phyloP scores from a whole-genome alignment of 1,284 basidiomycete genomes.

The Moesziomyces sp. region DNA sequence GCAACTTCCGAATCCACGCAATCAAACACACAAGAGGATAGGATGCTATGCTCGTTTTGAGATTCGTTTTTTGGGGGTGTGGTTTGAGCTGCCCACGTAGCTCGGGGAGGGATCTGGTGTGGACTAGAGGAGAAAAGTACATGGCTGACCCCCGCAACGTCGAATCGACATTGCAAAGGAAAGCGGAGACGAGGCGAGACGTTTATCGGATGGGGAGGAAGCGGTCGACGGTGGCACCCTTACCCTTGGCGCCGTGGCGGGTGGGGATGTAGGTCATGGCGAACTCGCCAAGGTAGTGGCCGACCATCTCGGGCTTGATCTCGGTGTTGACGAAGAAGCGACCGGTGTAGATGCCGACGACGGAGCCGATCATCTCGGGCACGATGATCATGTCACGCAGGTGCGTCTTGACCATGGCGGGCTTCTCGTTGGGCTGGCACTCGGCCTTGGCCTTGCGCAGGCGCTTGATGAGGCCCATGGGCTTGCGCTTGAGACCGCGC shows the following conservation, averaged over 20 bases:
- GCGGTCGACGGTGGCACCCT: constrained; percentile 82
- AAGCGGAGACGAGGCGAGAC: background rate
- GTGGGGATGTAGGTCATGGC: constrained; percentile 92
- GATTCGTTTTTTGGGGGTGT: constrained; percentile 28
- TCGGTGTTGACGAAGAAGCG: constrained; percentile 73
- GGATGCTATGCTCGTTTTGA: constrained; percentile 41
- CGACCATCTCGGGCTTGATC: constrained; percentile 99
- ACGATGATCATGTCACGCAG: constrained; percentile 99
- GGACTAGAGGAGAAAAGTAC: constrained; percentile 24
- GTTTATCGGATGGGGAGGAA: constrained; percentile 75
- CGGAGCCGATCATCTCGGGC: constrained; percentile 89
- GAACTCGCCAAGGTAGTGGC: constrained; percentile 93
- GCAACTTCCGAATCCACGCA: no score
- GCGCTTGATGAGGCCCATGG: constrained; percentile 99
- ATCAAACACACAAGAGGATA: background rate
- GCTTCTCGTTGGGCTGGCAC: constrained; percentile 97
- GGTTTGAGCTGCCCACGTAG: constrained; percentile 26
- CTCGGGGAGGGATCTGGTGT: constrained; percentile 5
- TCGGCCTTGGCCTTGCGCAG: constrained; percentile 99
- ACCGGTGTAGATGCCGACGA: constrained; percentile 80
- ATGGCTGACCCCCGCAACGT: background rate
- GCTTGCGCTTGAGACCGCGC: constrained; percentile 97
- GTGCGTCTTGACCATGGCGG: constrained; percentile 97
- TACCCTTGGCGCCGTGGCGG: constrained; percentile 99
- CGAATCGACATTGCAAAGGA: no score